These are phyloP conservation scores for Pogostemon cablin DNA, from an alignment of 257 asterid genomes.

Conservation along the genomic window DNA sequence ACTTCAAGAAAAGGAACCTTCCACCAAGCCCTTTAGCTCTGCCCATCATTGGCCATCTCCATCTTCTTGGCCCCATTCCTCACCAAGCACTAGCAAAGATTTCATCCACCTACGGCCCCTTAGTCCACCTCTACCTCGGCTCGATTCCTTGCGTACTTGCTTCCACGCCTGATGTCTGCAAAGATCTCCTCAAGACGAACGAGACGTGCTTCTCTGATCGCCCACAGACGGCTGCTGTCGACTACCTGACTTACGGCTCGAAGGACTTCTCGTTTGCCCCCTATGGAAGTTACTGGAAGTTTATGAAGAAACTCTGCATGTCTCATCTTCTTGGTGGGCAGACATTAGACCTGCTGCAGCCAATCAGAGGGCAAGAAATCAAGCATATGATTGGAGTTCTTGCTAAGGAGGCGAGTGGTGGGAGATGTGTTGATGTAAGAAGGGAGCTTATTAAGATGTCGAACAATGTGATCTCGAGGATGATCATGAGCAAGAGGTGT, in stretches of 20 bases:
- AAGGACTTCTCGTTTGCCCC: conserved; percentile 76
- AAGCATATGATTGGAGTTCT: conserved; percentile 36
- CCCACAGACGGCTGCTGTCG: conserved; percentile 51
- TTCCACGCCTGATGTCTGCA: conserved; percentile 66
- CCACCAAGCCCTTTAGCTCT: conserved; percentile 68
- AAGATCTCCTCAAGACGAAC: conserved; percentile 64
- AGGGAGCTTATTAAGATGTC: conserved; percentile 57
- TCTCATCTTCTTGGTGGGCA: conserved; percentile 71
- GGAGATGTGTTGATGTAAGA: conserved; percentile 52
- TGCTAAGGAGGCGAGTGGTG: conserved; percentile 32
- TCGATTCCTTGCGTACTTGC: conserved; percentile 65
- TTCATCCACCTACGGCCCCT: conserved; percentile 53
- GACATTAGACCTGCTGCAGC: conserved; percentile 57
- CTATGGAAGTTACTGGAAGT: conserved; percentile 72
- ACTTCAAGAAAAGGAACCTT: conserved; percentile 33
- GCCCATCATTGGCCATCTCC: conserved; percentile 79
- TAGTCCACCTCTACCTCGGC: conserved; percentile 60
- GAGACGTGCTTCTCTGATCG: conserved; percentile 56
- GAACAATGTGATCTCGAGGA: conserved; percentile 63
- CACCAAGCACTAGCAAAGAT: conserved; percentile 77
- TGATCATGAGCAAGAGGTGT: conserved; percentile 67
- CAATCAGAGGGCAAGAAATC: conserved; percentile 54
- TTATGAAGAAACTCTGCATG: conserved; percentile 80
- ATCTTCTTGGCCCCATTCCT: conserved; percentile 72
- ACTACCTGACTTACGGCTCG: conserved; percentile 68